These are phyloP conservation scores for Adansonia grandidieri DNA, from an alignment of 441 rosid genomes.

Conservation along the genomic window DNA sequence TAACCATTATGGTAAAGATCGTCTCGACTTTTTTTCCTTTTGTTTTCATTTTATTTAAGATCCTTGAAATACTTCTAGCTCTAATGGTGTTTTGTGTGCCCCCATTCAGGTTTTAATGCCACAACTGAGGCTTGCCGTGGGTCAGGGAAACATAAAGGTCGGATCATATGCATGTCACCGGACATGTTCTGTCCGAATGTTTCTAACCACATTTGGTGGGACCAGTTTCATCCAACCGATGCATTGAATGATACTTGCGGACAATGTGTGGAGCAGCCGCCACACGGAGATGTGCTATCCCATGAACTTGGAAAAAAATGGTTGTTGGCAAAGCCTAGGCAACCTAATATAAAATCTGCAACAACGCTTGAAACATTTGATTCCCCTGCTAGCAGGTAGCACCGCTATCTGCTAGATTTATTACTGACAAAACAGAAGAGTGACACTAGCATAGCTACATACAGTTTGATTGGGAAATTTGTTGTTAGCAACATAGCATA, in stretches of 20 bases:
- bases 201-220: constrained; percentile 83
- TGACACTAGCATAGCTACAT: background rate
- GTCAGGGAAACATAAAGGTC: constrained; percentile 75
- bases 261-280: constrained; percentile 78
- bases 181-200: constrained; percentile 83
- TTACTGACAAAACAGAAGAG: background rate
- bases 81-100: too few species aligned
- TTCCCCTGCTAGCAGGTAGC: constrained; percentile 11
- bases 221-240: constrained; percentile 90
- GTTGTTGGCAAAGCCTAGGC: constrained; percentile 27
- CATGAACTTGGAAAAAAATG: constrained; percentile 63
- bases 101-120: constrained; percentile 74
- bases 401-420: background rate
- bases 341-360: background rate
- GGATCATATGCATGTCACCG: constrained; percentile 77
- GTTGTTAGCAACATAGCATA: too few species aligned
- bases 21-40: background rate
- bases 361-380: background rate
- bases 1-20: constrained; percentile 56
- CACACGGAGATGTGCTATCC: constrained; percentile 85
- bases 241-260: constrained; percentile 83
- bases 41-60: background rate
- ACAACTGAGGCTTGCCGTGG: constrained; percentile 90
- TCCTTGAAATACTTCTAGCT: background rate
- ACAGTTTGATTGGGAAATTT: background rate